Conservation (phyloP, 2,329 filamentous ascomycete genomes). For the Cladobotryum mycophilum region DNA sequence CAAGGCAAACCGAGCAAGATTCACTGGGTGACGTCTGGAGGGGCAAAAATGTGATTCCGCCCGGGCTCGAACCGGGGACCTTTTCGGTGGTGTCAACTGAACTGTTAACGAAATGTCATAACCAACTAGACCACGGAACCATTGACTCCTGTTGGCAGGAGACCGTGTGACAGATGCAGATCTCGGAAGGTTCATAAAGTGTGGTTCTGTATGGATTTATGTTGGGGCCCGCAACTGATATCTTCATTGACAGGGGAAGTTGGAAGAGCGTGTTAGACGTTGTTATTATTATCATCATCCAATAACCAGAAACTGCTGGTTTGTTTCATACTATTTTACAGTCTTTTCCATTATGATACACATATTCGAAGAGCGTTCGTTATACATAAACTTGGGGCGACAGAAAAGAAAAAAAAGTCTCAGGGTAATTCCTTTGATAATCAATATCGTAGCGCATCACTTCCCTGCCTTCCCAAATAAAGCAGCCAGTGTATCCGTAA, state of each 20-base stretch:
- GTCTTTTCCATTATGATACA: neutral
- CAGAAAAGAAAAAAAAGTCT: neutral
- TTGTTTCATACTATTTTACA: conserved; percentile 7
- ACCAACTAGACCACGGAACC: conserved; percentile 36
- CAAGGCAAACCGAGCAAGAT: neutral
- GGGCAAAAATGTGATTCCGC: conserved; percentile 26
- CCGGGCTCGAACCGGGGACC: conserved; percentile 35
- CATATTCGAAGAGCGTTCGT: neutral
- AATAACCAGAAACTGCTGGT: neutral
- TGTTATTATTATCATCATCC: too few species aligned
- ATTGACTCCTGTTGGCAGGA: neutral
- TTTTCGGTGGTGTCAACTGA: conserved; percentile 25
- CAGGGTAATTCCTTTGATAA: neutral
- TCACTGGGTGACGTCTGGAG: neutral
- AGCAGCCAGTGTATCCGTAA: conserved; percentile 24
- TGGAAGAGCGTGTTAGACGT: too few species aligned
- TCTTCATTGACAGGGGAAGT: too few species aligned
- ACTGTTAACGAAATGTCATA: conserved; percentile 34
- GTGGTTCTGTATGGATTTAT: conserved; percentile 14
- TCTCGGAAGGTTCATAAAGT: neutral
- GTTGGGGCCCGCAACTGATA: too few species aligned
- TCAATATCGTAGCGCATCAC: conserved; percentile 11
- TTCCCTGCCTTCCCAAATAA: conserved; percentile 25
- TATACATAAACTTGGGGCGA: conserved; percentile 1
- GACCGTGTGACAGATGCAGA: neutral